Evolutionary conservation across 1,284 basidiomycete species (phyloP), one percentile per base, ranked within the genome.

Genomic region (Ustilago xerochloae): DNA sequence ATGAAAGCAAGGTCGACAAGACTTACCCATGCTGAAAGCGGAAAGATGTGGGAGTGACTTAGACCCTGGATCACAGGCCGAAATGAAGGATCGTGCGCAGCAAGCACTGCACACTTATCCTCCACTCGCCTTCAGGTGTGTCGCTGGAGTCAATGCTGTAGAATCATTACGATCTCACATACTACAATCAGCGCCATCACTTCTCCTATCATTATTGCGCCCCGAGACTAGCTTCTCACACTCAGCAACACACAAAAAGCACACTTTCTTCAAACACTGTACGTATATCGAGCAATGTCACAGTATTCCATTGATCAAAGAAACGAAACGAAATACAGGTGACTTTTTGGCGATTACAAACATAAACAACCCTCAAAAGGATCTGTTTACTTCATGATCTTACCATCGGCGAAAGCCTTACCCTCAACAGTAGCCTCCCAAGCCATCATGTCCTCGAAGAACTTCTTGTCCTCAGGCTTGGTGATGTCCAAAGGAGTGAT

Each of bases 401-500:
- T 84, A 41, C 79, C 80, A 64, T 81, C 78, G 38, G 73, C 75
- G 48, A 73, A 80, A 28, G 74, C 67, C 78, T 77, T 77, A 45
- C 75, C 78, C 47, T 80, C 75, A 22, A 75, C 49, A 28, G 50
- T 58, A 22, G 75, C 81, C 78, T 81, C 83, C 84, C 82, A 84
- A 29, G 79, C 79, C 59, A 82, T 75, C 75, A 75, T 76, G 74
- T 84, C 82, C 76, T 84, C 83, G 51, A 83, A 84, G 73, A 82
- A 82, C 75, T 84, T 83, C 80, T 83, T 84, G 71, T 83, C 82
- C 55, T 78, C 75, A 39, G 77, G 66, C 63, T 82, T 81, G 58
- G 60, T 65, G 41, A 76, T 54, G 71, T 84, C 83, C 41, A 84
- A 73, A 85, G 88, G 89, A 81, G 87, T 90, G 88, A 91, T 95